Base-by-base conservation (phyloP, 2,329 filamentous ascomycete genomes). In the Beauveria brongniartii region DNA sequence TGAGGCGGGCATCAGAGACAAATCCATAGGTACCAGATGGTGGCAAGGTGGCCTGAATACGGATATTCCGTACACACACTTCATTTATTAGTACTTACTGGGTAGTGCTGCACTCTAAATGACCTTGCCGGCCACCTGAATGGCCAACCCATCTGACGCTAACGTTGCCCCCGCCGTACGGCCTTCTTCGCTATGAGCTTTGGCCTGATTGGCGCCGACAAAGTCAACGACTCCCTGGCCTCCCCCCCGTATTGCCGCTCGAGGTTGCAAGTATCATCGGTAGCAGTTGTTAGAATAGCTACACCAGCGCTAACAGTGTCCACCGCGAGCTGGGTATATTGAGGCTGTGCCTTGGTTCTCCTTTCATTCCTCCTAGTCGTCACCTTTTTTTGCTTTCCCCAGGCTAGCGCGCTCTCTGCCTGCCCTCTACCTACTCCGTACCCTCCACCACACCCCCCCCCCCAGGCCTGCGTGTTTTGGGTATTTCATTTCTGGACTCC, bases 401-500 rank as follows among this genome's bases (percentile, higher is more conserved):
- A 37, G 20, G 3, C 41, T 37, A 37, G 34, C 34, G 34, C 34
- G 12, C 34, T 37, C 12, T 37, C 34, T 37, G 34, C 34, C 34
- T 37, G 34, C 34, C 20, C 40, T 46, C 40, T 24, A 14, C 9
- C 28, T 30, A 30, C 28, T 34, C 12, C 34, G 12, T 37, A 37
- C 34, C 34, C 1, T 55, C 34, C 26, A 22, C 22, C 40, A 26
- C 34, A n/a, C 47, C 22, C 37, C 26, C 55, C 47, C 56, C 61
- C 53, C 37, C 22, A 24, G 56, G 14, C 56, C 44, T 34, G 26
- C 48, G 14, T 47, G 20, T 24, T 14, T 37, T 37, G 20, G 44
- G 44, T 63, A 61, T 55, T 55, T 54, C 58, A 61, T 30, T 55
- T 58, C 20, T 51, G 16, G 46, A 43, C 55, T 40, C 22, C 47